phyloP scores from a whole-genome alignment of 257 asterid genomes.

The Plantago major region DNA sequence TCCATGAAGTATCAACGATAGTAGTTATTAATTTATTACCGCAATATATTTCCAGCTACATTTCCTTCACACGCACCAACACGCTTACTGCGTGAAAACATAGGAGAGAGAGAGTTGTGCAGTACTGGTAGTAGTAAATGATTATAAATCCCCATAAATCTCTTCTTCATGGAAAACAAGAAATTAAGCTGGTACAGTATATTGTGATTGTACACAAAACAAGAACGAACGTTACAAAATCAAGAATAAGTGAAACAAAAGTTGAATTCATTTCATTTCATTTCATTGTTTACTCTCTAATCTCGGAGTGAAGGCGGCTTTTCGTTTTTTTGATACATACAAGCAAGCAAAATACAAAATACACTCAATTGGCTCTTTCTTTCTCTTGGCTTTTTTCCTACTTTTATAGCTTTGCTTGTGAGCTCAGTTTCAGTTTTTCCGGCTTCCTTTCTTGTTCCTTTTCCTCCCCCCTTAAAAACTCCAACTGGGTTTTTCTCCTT shows the following conservation, averaged over 20 bases:
- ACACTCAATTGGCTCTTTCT: conserved; percentile 17
- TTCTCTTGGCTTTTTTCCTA: conserved; percentile 12
- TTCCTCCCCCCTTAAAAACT: conserved; percentile 16
- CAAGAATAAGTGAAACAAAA: conserved; percentile 20
- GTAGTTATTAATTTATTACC: no score
- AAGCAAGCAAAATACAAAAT: conserved; percentile 14
- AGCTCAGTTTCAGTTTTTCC: conserved; percentile 26
- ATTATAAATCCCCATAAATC: neutral
- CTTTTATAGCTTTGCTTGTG: conserved; percentile 33
- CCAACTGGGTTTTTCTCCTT: conserved; percentile 16
- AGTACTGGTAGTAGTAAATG: conserved; percentile 7
- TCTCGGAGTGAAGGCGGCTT: conserved; percentile 23
- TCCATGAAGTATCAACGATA: no score
- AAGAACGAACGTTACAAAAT: conserved; percentile 31
- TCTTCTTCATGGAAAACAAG: conserved; percentile 9
- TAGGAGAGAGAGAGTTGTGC: conserved; percentile 12
- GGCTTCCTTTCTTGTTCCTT: conserved; percentile 5
- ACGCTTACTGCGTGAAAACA: conserved; percentile 30
- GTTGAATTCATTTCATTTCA: conserved; percentile 11
- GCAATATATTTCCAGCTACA: conserved; percentile 2
- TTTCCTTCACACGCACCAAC: conserved; percentile 21
- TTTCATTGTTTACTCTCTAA: neutral
- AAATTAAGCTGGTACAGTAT: conserved; percentile 19
- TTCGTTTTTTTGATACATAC: conserved; percentile 18
- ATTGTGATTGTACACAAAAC: conserved; percentile 15